A percentile compares a stretch with the other conserved stretches of the same genome.
Evolutionary conservation across 306 rosid species (phyloP).

Genomic region (Dalbergia cultrata): DNA sequence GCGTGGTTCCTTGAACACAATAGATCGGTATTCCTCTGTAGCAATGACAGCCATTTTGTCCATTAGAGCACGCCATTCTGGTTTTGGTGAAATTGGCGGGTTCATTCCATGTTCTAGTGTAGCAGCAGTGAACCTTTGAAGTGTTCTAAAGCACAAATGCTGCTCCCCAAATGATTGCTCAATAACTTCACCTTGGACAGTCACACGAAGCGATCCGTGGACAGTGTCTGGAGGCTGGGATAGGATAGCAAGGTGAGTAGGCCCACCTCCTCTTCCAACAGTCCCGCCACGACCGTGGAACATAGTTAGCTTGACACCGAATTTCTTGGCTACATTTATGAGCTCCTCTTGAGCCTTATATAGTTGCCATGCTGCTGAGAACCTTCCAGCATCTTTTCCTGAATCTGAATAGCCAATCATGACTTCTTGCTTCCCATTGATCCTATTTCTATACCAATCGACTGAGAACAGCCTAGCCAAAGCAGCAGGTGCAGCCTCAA

Average conservation of each 20-base stretch:
- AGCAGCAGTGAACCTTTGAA: slow-evolving; percentile 96
- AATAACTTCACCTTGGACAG: slow-evolving; percentile 97
- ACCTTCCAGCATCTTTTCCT: slow-evolving; percentile 97
- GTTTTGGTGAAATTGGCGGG: slow-evolving; percentile 81
- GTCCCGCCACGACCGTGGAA: slow-evolving; percentile 99
- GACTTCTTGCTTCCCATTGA: slow-evolving; percentile 95
- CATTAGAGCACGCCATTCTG: slow-evolving; percentile 94
- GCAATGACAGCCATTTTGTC: slow-evolving; percentile 93
- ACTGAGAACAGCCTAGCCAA: slow-evolving; percentile 85
- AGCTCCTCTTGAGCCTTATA: slow-evolving; percentile 99
- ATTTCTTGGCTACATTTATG: slow-evolving; percentile 82
- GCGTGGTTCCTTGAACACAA: slow-evolving; percentile 92
- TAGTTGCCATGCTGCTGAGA: slow-evolving; percentile 98
- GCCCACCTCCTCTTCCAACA: slow-evolving; percentile 99
- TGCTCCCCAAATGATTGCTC: slow-evolving; percentile 96
- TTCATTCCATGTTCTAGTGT: slow-evolving; percentile 94
- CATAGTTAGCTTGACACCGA: slow-evolving; percentile 93
- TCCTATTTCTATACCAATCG: slow-evolving; percentile 85
- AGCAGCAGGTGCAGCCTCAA: slow-evolving; percentile 97
- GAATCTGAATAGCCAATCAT: slow-evolving; percentile 99
- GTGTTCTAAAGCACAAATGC: slow-evolving; percentile 92
- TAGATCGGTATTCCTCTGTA: slow-evolving; percentile 88
- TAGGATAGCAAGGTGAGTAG: slow-evolving; percentile 97
- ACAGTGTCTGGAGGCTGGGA: slow-evolving; percentile 96
- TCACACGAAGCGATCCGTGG: slow-evolving; percentile 97